Conservation (phyloP, 176 grass and related monocot species). For the Ampelocalamus luodianensis region DNA sequence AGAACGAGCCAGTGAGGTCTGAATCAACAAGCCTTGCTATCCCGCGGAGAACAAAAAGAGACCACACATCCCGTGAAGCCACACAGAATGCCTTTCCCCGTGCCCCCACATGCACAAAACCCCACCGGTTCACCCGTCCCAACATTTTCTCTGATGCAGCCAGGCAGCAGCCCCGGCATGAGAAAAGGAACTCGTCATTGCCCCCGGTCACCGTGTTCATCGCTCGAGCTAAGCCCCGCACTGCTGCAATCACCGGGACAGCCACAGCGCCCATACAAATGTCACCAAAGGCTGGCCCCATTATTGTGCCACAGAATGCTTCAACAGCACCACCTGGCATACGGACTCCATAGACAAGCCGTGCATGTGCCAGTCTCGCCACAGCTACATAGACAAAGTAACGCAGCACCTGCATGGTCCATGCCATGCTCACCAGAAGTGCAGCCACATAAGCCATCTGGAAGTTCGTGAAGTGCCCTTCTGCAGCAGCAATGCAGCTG, state of each 20-base stretch:
- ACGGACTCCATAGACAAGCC: conserved; percentile 51
- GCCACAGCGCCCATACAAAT: conserved; percentile 75
- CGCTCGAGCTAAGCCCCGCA: conserved; percentile 59
- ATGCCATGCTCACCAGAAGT: conserved; percentile 77
- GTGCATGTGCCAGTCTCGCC: conserved; percentile 65
- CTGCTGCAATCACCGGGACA: conserved; percentile 57
- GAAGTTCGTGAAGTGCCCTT: conserved; percentile 55
- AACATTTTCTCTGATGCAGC: conserved; percentile 69
- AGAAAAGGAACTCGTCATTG: conserved; percentile 83
- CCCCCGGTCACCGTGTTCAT: conserved; percentile 52
- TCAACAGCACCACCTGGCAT: conserved; percentile 44
- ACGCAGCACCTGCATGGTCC: conserved; percentile 85
- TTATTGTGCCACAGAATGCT: conserved; percentile 54
- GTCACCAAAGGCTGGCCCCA: conserved; percentile 67
- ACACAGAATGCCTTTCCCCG: conserved; percentile 64
- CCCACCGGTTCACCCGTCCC: conserved; percentile 78
- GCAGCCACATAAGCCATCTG: conserved; percentile 56
- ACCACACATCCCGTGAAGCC: conserved; percentile 81
- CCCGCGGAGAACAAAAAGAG: conserved; percentile 73
- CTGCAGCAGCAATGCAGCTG: conserved; percentile 66
- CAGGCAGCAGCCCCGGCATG: conserved; percentile 67
- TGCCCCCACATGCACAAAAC: conserved; percentile 64
- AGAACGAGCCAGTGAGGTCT: conserved; percentile 86
- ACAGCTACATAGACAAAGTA: conserved; percentile 70
- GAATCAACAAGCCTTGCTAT: conserved; percentile 76